phyloP scores from a whole-genome alignment of 2,329 filamentous ascomycete genomes.

The Sclerotinia borealis region DNA sequence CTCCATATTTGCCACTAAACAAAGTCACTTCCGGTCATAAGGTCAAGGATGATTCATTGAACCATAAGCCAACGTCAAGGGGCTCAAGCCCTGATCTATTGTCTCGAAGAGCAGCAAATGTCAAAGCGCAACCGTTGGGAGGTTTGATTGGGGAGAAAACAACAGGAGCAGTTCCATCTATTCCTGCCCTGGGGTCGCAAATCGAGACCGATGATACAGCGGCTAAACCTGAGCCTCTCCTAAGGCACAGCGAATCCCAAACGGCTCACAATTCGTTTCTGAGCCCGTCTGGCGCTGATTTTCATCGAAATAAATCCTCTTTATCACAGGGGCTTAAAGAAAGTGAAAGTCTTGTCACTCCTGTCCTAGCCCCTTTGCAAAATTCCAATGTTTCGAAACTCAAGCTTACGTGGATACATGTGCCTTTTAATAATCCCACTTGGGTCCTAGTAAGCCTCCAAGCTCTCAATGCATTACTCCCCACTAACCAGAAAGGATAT shows the following conservation, averaged over 20 bases:
- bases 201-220: background rate
- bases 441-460: background rate
- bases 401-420: conserved; percentile 2
- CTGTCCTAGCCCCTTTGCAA: background rate
- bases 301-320: background rate
- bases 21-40: background rate
- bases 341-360: background rate
- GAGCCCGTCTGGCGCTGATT: background rate
- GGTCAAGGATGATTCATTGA: background rate
- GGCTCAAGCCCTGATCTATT: background rate
- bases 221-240: background rate
- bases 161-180: background rate
- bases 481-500: background rate
- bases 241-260: background rate
- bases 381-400: background rate
- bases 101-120: background rate
- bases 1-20: background rate
- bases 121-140: too few relatives aligned
- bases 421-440: background rate
- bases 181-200: background rate
- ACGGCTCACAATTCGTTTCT: background rate
- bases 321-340: background rate
- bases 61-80: background rate
- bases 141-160: background rate
- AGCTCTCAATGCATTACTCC: background rate